phyloP scores from a whole-genome alignment of 441 rosid species.

The Pelargonium exstipulatum region DNA sequence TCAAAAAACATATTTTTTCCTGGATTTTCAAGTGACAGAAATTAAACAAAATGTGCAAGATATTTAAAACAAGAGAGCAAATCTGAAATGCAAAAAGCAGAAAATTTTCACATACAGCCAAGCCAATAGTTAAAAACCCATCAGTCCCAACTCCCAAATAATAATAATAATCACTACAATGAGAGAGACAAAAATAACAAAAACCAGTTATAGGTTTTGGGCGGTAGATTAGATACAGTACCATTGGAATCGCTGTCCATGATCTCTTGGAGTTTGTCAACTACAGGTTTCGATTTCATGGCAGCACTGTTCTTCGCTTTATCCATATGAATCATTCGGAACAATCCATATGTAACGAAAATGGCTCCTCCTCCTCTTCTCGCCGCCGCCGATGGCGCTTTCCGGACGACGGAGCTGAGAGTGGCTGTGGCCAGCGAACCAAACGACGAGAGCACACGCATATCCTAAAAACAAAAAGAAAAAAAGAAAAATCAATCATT shows the following conservation, averaged over 20 bases:
- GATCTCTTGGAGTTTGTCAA: slow-evolving; percentile 4
- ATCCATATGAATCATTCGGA: neutral
- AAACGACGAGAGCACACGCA: neutral
- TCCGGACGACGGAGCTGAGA: neutral
- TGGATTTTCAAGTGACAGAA: no score
- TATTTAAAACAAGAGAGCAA: no score
- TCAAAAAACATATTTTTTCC: no score
- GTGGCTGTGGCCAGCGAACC: neutral
- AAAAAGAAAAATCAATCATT: no score
- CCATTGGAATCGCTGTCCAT: slow-evolving; percentile 3
- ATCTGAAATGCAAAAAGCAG: neutral
- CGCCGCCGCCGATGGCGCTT: neutral
- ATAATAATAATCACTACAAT: neutral
- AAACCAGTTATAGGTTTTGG: neutral
- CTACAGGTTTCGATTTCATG: neutral
- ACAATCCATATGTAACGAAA: neutral
- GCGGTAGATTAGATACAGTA: neutral
- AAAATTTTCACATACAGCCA: neutral
- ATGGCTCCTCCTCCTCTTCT: neutral
- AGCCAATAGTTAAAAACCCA: neutral
- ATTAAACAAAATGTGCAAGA: no score
- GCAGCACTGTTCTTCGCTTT: neutral
- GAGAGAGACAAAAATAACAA: neutral
- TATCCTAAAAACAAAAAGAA: neutral
- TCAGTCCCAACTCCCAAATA: neutral